Conservation (phyloP, 257 asterid genomes). For the Fraxinus americana region DNA sequence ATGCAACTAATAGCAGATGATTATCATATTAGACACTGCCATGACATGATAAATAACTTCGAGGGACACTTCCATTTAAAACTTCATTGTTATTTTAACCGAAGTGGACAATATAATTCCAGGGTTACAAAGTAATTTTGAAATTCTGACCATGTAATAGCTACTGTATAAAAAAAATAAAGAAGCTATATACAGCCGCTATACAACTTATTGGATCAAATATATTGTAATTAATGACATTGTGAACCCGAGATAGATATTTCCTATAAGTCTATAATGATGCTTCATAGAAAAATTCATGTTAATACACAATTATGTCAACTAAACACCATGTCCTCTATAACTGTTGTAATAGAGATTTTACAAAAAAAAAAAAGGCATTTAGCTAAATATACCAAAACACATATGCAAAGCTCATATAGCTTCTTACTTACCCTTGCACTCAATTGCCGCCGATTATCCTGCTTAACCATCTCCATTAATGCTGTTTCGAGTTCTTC, state of each 20-base stretch:
- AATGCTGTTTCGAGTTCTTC: conserved; percentile 96
- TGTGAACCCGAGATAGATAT: background rate
- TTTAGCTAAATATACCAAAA: background rate
- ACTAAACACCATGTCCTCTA: background rate
- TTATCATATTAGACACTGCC: background rate
- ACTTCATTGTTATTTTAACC: background rate
- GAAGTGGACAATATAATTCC: background rate
- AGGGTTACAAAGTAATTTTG: background rate
- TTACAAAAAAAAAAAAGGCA: conserved; percentile 11
- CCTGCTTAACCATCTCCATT: conserved; percentile 98
- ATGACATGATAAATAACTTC: background rate
- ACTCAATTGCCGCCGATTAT: conserved; percentile 87
- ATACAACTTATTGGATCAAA: background rate
- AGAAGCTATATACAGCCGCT: background rate
- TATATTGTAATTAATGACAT: background rate
- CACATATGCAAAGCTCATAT: conserved; percentile 1
- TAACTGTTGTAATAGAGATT: background rate
- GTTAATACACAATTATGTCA: background rate
- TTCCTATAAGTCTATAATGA: background rate
- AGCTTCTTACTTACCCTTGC: conserved; percentile 63
- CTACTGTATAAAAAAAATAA: background rate
- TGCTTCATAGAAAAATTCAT: background rate
- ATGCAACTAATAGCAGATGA: background rate
- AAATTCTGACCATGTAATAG: background rate
- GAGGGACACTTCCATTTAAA: background rate